Percentiles rank a stretch among this genome's conserved stretches.
Conservation (phyloP, 257 asterid species). For the Solanum chiquidenum region DNA sequence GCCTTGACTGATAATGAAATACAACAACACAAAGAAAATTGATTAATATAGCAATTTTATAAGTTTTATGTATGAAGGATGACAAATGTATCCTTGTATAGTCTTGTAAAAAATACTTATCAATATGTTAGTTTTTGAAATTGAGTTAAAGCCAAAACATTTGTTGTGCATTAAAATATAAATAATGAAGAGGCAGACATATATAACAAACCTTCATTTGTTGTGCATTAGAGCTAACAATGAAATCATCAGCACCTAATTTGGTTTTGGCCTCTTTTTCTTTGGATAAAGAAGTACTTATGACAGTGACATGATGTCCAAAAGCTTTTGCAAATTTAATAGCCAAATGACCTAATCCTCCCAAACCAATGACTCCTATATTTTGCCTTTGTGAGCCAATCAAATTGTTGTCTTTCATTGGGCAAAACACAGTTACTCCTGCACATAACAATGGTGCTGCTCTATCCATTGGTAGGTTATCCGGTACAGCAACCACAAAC, state of each 20-base stretch:
- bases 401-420: slow-evolving; percentile 56
- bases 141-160: neutral
- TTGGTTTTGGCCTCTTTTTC: slow-evolving; percentile 56
- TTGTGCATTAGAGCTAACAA: slow-evolving; percentile 37
- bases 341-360: slow-evolving; percentile 78
- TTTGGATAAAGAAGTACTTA: slow-evolving; percentile 84
- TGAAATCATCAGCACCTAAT: slow-evolving; percentile 75
- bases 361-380: slow-evolving; percentile 62
- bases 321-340: slow-evolving; percentile 76
- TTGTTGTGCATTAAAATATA: no score
- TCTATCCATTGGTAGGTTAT: slow-evolving; percentile 64
- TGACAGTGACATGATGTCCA: slow-evolving; percentile 66
- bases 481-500: slow-evolving; percentile 64
- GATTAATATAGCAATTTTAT: neutral
- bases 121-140: no score
- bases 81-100: neutral
- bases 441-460: slow-evolving; percentile 88
- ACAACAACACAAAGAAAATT: neutral
- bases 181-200: neutral
- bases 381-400: slow-evolving; percentile 29
- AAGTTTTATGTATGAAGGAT: neutral
- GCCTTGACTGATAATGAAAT: slow-evolving; percentile 27
- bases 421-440: slow-evolving; percentile 59
- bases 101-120: neutral
- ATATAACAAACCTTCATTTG: slow-evolving; percentile 57